Evolutionary conservation across 2,329 filamentous ascomycete species (phyloP), one percentile per base, ranked within the genome.

Genomic region (Fusarium torulosum): DNA sequence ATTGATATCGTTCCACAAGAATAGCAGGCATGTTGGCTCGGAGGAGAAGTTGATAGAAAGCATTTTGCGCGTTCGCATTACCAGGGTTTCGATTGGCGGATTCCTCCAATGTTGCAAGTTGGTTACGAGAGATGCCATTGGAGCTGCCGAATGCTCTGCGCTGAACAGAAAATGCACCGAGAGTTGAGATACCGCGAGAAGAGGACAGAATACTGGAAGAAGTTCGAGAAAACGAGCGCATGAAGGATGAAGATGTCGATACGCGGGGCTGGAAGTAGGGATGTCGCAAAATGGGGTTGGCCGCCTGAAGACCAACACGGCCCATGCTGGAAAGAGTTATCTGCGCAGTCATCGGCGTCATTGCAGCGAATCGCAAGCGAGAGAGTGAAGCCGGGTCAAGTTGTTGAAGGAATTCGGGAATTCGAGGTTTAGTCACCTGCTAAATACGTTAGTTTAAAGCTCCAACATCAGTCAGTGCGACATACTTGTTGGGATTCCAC

Each of bases 21-120:
- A 99, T 97, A 51, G 94, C 91, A 19, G 95, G 93, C 91, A 97
- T 94, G 75, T 96, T 96, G 51, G 95, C 94, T 76, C 92, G 91
- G 55, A 97, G 85, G 15, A 99, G 87, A 44, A 94, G 90, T 76
- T 95, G 91, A 77, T 99, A 99, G 78, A 99, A 97, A 17, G 92
- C 91, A 77, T 95, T 96, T 78, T 99, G 96, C 20, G 94, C 90
- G 42, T 91, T 91, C 27, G 94, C 91, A 78, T 93, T 98, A 61
- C 84, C 87, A 2, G 96, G 93, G 74, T 97, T 97, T 79, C 93
- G 91, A 80, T 98, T 99, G 37, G 96, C 96, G 23, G 92, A 91
- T 77, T 94, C 91, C 80, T 99, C 96, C 71, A 94, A 86, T 70
- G 93, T 91, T 33, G 94, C 93, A 33, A 99, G 87, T 57, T 95